Conservation (phyloP, 75 land plant species). For the Pinus albicaulis region DNA sequence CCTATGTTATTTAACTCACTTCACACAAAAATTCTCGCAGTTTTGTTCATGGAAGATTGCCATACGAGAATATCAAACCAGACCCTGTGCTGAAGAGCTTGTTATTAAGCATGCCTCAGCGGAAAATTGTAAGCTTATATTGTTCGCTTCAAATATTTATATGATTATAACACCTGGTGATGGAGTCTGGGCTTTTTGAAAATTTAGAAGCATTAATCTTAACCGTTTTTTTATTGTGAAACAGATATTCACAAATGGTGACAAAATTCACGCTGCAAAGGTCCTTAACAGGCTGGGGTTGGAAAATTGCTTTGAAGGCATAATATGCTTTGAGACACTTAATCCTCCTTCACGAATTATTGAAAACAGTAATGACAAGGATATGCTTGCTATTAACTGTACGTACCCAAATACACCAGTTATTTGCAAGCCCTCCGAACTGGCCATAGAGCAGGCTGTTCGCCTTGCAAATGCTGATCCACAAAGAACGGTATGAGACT, state of each 20-base stretch:
- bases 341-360: conserved; percentile 34
- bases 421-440: conserved; percentile 32
- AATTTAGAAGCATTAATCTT: background rate
- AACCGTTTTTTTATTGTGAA: conserved; percentile 4
- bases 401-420: background rate
- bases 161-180: too few relatives aligned
- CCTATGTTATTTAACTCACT: background rate
- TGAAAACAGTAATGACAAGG: conserved; percentile 6
- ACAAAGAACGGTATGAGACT: conserved; percentile 12
- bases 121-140: conserved; percentile 61
- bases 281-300: conserved; percentile 60
- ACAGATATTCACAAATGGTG: conserved; percentile 82
- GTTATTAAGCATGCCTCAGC: conserved; percentile 78
- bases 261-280: conserved; percentile 57
- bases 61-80: conserved; percentile 64
- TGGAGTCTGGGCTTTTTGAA: background rate
- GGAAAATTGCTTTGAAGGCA: conserved; percentile 83
- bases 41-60: conserved; percentile 65
- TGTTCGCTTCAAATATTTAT: too few relatives aligned
- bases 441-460: conserved; percentile 21
- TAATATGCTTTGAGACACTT: conserved; percentile 84
- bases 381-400: background rate
- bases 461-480: conserved; percentile 24
- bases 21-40: background rate
- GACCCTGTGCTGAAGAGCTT: conserved; percentile 65